phyloP scores from a whole-genome alignment of 192 early-diverging fungal species.

The Coemansia sp. region DNA sequence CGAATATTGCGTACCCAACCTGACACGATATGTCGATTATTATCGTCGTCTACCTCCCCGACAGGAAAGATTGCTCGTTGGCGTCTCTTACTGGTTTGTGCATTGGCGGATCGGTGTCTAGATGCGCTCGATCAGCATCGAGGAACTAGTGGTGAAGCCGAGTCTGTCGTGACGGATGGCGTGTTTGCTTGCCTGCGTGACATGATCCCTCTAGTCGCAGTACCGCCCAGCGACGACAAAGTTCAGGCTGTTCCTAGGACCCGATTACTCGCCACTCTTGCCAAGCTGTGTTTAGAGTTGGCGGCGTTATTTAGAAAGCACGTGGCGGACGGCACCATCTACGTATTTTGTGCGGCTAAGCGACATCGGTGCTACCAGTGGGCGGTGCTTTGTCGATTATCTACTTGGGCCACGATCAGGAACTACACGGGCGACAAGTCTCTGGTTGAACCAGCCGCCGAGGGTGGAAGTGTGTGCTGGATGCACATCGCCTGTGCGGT shows the following conservation, averaged over 20 bases:
- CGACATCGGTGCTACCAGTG: constrained; percentile 50
- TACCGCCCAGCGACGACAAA: background rate
- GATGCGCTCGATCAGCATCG: background rate
- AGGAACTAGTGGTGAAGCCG: background rate
- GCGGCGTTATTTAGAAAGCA: constrained; percentile 10
- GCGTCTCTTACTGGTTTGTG: background rate
- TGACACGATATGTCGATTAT: background rate
- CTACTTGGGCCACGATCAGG: constrained; percentile 21
- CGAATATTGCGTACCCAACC: constrained; percentile 24
- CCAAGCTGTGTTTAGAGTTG: constrained; percentile 10
- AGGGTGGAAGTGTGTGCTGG: constrained; percentile 34
- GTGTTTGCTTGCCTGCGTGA: constrained; percentile 47
- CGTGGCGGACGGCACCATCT: background rate
- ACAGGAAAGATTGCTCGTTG: background rate
- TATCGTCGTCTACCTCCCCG: background rate
- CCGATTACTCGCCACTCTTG: too few relatives aligned
- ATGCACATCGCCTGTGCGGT: constrained; percentile 16
- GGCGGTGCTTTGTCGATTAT: constrained; percentile 33
- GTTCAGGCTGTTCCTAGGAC: too few relatives aligned
- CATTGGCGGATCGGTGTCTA: constrained; percentile 7
- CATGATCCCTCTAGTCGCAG: constrained; percentile 4
- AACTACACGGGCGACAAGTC: background rate
- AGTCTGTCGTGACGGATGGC: constrained; percentile 10
- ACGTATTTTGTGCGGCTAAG: constrained; percentile 21
- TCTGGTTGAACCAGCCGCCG: constrained; percentile 18